A percentile compares a stretch with the other conserved stretches of the same genome.
phyloP scores from a whole-genome alignment of 2,329 filamentous ascomycete species.

The Hirsutella thompsonii region DNA sequence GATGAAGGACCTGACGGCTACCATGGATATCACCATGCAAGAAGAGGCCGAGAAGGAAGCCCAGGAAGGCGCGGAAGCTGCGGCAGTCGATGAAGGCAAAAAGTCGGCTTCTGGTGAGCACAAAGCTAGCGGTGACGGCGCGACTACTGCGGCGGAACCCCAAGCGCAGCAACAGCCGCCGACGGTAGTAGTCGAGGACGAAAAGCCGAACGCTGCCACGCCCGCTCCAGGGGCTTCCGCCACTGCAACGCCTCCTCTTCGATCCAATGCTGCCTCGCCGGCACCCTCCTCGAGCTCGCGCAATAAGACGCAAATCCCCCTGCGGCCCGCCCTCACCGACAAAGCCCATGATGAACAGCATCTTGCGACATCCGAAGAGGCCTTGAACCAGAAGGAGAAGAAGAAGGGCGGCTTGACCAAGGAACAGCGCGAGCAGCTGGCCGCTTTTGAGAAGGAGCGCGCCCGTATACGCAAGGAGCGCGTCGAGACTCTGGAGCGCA shows the following conservation, averaged over 20 bases:
- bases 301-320: slow-evolving; percentile 46
- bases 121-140: slow-evolving; percentile 9
- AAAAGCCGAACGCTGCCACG: slow-evolving; percentile 14
- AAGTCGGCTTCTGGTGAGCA: slow-evolving; percentile 38
- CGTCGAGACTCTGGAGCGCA: slow-evolving; percentile 69
- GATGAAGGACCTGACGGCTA: slow-evolving; percentile 96
- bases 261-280: slow-evolving; percentile 23
- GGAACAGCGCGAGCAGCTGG: slow-evolving; percentile 86
- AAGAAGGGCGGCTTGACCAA: slow-evolving; percentile 79
- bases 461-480: slow-evolving; percentile 76
- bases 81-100: slow-evolving; percentile 42
- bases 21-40: slow-evolving; percentile 94
- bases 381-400: slow-evolving; percentile 46
- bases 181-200: slow-evolving; percentile 27
- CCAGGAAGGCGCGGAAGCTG: slow-evolving; percentile 35
- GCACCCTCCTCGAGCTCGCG: slow-evolving; percentile 29
- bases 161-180: background rate
- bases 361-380: slow-evolving; percentile 30
- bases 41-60: slow-evolving; percentile 50
- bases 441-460: slow-evolving; percentile 78
- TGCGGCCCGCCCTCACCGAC: slow-evolving; percentile 80
- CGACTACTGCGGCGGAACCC: slow-evolving; percentile 11
- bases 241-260: slow-evolving; percentile 15
- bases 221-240: slow-evolving; percentile 9
- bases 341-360: slow-evolving; percentile 43